phyloP scores from a whole-genome alignment of 108 stramenopile genomes.

The Skeletonema menzelii region DNA sequence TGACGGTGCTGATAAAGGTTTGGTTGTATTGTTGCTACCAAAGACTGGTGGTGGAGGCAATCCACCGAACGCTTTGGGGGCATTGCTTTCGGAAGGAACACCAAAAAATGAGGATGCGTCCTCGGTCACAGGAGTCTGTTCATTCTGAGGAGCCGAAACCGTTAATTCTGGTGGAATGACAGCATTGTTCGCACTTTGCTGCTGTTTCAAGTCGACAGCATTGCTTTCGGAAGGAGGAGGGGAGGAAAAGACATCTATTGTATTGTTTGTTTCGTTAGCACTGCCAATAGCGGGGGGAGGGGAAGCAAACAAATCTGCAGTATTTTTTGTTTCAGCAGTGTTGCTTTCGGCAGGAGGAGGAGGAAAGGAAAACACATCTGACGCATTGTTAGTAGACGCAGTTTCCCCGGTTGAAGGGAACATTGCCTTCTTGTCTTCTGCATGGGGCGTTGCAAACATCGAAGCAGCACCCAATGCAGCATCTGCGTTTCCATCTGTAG shows the following conservation, averaged over 20 bases:
- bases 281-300: constrained; percentile 11
- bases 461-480: constrained; percentile 1
- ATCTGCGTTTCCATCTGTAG: not conserved
- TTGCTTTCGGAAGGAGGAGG: constrained; percentile 5
- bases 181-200: constrained; percentile 27
- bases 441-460: constrained; percentile 11
- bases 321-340: not conserved
- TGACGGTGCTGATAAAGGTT: not conserved
- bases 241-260: constrained; percentile 26
- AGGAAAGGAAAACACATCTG: constrained; percentile 30
- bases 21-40: constrained; percentile 1
- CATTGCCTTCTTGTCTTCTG: not conserved
- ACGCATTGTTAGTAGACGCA: not conserved
- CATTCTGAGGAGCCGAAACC: not conserved
- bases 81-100: not conserved
- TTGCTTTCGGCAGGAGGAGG: not conserved
- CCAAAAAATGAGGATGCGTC: not conserved
- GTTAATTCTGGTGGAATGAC: not conserved
- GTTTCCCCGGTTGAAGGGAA: not conserved
- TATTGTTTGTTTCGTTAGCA: not conserved
- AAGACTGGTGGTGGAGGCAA: constrained; percentile 27
- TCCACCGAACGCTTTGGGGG: constrained; percentile 28
- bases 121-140: not conserved
- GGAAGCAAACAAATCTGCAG: constrained; percentile 28
- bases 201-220: not conserved